Evolutionary conservation across 208 protist genomes (phyloP), one percentile per base, ranked within the genome.

Genomic region (Leishmania major): DNA sequence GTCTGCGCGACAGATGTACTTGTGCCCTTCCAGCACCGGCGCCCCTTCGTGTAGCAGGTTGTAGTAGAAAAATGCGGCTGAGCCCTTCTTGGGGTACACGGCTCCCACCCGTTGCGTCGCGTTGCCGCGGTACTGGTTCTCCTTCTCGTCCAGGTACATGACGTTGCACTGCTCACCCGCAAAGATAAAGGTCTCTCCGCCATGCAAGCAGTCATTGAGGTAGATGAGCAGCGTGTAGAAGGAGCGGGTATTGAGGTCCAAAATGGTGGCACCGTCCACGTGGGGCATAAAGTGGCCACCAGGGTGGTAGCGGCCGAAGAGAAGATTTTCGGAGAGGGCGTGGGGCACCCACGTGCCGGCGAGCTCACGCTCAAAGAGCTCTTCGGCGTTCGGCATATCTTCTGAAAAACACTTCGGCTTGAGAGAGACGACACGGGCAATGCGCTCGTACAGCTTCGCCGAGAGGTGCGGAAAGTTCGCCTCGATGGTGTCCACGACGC

Each of bases 261-360:
- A 86, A 72, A 97, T 91, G 49, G 91, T 97, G 49, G 91, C 91
- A 37, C 96, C 96, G 85, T 98, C 96, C 43, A 96, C 89, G 87
- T 98, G 96, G 2, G 96, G 96, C 83, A 95, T 95, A 75, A 98
- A 98, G 89, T 98, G 96, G 28, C 95, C 96, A 70, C 96, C 95
- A 4, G 89, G 77, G 49, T 80, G 83, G 86, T 98, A 98, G 37
- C 90, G 86, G 35, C 91, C 93, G 60, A 98, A 87, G 15, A 97
- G 89, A 40, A 98, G 85, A 74, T 97, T 96, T 35, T 77, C 60
- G 8, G 94, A 92, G 1, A 98, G 87, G 11, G 86, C 88, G 71
- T 91, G 79, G 5, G 95, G 89, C 57, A 90, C 83, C 95, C 96
- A 98, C 31, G 86, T 90, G 1, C 96, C 96, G 31, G 88, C 91